Base-by-base conservation (phyloP, 129 eudicot genomes). In the Artemisia tridentata region DNA sequence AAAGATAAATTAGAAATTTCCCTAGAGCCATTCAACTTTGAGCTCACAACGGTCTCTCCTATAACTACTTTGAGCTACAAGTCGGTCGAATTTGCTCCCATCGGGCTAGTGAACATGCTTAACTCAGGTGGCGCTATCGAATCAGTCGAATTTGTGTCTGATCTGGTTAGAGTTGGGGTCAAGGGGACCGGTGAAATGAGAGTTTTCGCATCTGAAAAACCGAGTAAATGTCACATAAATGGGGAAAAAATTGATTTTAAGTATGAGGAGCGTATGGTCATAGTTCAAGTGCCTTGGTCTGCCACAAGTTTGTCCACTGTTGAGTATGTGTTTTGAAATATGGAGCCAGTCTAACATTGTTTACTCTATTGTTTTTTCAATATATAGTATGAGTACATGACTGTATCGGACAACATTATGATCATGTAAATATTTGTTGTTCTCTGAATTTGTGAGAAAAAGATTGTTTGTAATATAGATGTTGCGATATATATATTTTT, bases 61-160 rank as follows among this genome's bases (percentile, higher is more conserved):
- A 82, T 88, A 50, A 69, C 73, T 11, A 12, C 60, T 3, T 69
- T 92, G 48, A 74, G 83, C 11, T 12, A 31, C n/a, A 79, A 81
- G 20, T 65, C 73, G 0, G 17, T 89, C 68, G 88, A 88, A n/a
- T 92, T 88, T 51, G 98, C 98, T 48, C 95, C 98, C 4, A 86
- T 92, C n/a, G 98, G 98, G 62, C 84, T 89, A n/a, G 98, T 80
- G 71, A 92, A 92, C 82, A 92, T 92, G 98, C 89, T 92, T 46
- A 92, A 92, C 69, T 70, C 96, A 7, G 95, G 95, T 14, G 98
- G 96, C 0, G 95, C 98, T 20, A 80, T 92, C n/a, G 73, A 83
- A 51, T 80, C 88, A 7, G 1, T 89, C 46, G 82, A 1, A 14
- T 60, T 23, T 27, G 49, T 8, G 48, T 63, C 69, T 0, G 23